Base-by-base conservation (phyloP, 805 yeast species). In the Candida rishiriensis region DNA sequence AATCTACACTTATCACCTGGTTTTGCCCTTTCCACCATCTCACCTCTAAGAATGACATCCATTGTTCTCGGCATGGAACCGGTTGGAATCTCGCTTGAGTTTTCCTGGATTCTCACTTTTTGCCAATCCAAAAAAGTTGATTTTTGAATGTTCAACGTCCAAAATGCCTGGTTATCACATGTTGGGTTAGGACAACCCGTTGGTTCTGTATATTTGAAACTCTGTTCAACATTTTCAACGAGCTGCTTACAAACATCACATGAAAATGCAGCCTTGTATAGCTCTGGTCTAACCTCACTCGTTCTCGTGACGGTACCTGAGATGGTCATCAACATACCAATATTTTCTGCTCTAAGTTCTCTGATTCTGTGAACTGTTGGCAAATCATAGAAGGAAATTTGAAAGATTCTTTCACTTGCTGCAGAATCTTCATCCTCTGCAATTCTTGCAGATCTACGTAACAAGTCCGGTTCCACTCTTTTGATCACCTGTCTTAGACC, bases 1-100 rank as follows among this genome's bases (percentile, higher is more conserved):
- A 93, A 89, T 53, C 81, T 79, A 68, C 97, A 87, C 62, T 88
- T 85, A 65, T 91, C 98, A 53, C 99, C 99, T 1, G 99, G 97
- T 65, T 91, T 93, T 3, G 97, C 97, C 52, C 89, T 75, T 61
- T 91, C 99, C 9, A 93, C 98, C 42, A 88, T 75, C 54, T 91
- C 97, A 41, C 98, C 98, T 56, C 99, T 75, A 46, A 91, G 68
- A 41, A 91, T 85, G 18, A 91, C 91, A 63, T 91, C 99, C 57
- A 91, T 66, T 1, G 97, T 91, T 63, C 99, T 79, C 21, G 99
- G 99, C 99, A 91, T 91, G 3, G 97, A 89, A 28, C 99, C 99
- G 0, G 97, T 88, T 26, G 99, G 99, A 45, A 91, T 91, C 65
- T 91, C 98, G 55, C 75, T 85, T n/a, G 97, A 83, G 59, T 91